phyloP scores from a whole-genome alignment of 2,329 filamentous ascomycete genomes.

The Aspergillus sp. region DNA sequence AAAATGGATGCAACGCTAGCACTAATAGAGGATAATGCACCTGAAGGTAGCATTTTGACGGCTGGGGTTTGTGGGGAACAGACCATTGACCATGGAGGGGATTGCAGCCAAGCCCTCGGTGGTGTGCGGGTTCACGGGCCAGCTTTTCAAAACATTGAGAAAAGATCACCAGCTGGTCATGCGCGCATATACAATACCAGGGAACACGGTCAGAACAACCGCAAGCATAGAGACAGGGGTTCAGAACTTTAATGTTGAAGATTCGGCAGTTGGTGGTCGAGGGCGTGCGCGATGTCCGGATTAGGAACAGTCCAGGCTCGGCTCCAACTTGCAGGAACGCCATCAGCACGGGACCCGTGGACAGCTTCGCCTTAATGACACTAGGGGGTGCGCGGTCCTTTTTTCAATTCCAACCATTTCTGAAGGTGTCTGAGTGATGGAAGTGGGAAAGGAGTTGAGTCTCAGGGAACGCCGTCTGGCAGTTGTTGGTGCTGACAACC shows the following conservation, averaged over 20 bases:
- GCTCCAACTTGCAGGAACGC: neutral
- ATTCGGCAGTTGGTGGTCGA: neutral
- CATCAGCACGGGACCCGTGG: no score
- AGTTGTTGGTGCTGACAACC: no score
- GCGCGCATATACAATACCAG: neutral
- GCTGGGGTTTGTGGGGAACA: constrained; percentile 12
- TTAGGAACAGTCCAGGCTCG: neutral
- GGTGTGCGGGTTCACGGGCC: neutral
- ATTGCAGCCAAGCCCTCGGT: constrained; percentile 10
- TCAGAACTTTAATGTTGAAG: neutral
- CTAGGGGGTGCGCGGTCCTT: neutral
- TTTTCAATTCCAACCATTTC: neutral
- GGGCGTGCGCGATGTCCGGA: neutral
- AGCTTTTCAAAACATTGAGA: neutral
- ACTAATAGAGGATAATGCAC: constrained; percentile 9
- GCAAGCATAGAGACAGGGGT: neutral
- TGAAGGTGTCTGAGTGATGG: neutral
- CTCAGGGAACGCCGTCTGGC: neutral
- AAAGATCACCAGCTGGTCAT: neutral
- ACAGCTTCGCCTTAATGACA: no score
- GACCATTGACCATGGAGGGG: neutral
- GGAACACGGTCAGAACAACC: neutral
- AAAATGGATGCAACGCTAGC: neutral
- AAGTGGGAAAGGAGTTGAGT: neutral
- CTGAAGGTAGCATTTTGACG: neutral